Percentiles rank a stretch among this genome's conserved stretches.
Evolutionary conservation across 768 basidiomycete genomes (phyloP).

Genomic region (Boletus bicolor): DNA sequence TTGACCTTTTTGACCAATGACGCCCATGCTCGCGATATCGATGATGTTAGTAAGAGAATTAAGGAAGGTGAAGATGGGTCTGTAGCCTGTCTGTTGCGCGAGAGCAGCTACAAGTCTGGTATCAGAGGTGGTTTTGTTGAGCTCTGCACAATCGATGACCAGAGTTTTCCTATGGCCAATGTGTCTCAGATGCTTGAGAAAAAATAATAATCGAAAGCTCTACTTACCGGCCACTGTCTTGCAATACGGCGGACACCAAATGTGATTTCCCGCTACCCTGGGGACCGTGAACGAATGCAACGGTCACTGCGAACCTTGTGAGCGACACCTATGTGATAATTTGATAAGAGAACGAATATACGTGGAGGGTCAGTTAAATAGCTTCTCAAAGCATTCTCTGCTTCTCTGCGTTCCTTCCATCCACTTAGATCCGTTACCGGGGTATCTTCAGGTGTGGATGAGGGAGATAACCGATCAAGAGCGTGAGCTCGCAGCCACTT

Average conservation of each 20-base stretch:
- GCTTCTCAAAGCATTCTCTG: conserved; percentile 58
- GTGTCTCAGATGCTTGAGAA: not conserved
- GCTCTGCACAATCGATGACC: conserved; percentile 78
- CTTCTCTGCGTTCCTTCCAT: conserved; percentile 86
- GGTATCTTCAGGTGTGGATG: conserved; percentile 18
- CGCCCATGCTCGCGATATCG: conserved; percentile 86
- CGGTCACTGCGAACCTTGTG: conserved; percentile 46
- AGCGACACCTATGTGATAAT: not conserved
- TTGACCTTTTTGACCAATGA: conserved; percentile 93
- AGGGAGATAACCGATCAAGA: conserved; percentile 45
- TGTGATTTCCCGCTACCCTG: conserved; percentile 77
- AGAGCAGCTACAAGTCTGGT: conserved; percentile 61
- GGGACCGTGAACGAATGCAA: conserved; percentile 78
- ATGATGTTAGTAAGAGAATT: conserved; percentile 78
- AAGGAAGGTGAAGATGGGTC: conserved; percentile 84
- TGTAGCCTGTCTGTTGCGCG: conserved; percentile 83
- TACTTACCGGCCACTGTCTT: conserved; percentile 50
- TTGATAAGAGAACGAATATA: conserved; percentile 30
- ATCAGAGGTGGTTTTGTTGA: conserved; percentile 70
- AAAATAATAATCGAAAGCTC: not conserved
- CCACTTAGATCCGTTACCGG: conserved; percentile 37
- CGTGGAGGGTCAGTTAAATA: conserved; percentile 81
- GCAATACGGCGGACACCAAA: conserved; percentile 53
- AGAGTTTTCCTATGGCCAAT: conserved; percentile 54
- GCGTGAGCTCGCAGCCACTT: conserved; percentile 72